A percentile compares a stretch with the other conserved stretches of the same genome.
These are phyloP conservation scores for Stramenopiles sp. DNA, from an alignment of 352 stramenopile genomes.

Conservation along the genomic window DNA sequence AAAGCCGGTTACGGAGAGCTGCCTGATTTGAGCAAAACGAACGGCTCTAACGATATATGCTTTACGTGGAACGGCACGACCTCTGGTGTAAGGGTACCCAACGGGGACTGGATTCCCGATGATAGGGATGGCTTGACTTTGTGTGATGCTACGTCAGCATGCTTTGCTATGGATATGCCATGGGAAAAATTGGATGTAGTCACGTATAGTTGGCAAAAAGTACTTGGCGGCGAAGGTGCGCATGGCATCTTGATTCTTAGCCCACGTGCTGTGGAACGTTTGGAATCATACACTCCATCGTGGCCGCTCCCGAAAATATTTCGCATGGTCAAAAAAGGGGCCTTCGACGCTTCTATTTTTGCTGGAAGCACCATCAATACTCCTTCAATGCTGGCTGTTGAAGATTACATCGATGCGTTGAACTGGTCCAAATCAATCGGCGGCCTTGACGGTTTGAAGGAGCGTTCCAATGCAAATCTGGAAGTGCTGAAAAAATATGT, in stretches of 20 bases:
- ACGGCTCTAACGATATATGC: slow-evolving; percentile 84
- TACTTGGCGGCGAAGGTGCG: slow-evolving; percentile 88
- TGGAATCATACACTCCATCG: slow-evolving; percentile 77
- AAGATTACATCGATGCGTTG: slow-evolving; percentile 96
- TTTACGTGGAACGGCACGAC: slow-evolving; percentile 99
- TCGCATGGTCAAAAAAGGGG: slow-evolving; percentile 78
- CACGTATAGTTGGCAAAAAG: slow-evolving; percentile 99
- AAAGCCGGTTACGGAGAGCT: slow-evolving; percentile 86
- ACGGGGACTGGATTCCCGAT: slow-evolving; percentile 84
- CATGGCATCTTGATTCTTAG: slow-evolving; percentile 92
- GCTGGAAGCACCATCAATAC: slow-evolving; percentile 98
- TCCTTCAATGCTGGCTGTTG: slow-evolving; percentile 93
- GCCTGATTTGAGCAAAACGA: slow-evolving; percentile 71
- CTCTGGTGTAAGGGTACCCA: slow-evolving; percentile 78
- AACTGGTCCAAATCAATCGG: slow-evolving; percentile 82
- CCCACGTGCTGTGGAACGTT: slow-evolving; percentile 78
- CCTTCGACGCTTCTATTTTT: slow-evolving; percentile 79
- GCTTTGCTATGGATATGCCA: slow-evolving; percentile 95
- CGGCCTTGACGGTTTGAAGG: slow-evolving; percentile 73
- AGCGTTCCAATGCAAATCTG: slow-evolving; percentile 78
- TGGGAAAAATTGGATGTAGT: slow-evolving; percentile 97
- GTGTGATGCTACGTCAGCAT: slow-evolving; percentile 91
- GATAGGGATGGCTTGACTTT: slow-evolving; percentile 83
- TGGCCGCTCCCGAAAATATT: slow-evolving; percentile 97
- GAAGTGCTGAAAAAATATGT: slow-evolving; percentile 86